phyloP scores from a whole-genome alignment of 2,329 filamentous ascomycete species.

The Alternaria alternata region DNA sequence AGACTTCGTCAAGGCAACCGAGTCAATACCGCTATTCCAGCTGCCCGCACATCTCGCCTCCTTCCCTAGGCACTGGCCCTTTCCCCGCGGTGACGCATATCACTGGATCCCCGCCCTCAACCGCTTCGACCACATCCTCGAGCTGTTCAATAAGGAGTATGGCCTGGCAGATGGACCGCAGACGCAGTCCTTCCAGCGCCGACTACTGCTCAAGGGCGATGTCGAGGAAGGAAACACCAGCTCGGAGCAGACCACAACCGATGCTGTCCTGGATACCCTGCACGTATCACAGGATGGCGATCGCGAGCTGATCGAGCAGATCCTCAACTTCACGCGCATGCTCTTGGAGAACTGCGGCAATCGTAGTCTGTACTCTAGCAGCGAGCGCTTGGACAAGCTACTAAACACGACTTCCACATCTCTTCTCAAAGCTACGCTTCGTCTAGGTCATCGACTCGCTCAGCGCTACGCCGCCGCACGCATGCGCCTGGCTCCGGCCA shows the following conservation, averaged over 20 bases:
- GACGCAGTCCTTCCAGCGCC: conserved; percentile 74
- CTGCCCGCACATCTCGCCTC: conserved; percentile 78
- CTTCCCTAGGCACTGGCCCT: conserved; percentile 92
- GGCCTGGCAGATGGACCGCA: conserved; percentile 82
- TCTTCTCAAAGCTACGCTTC: conserved; percentile 79
- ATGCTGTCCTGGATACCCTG: conserved; percentile 58
- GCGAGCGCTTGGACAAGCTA: conserved; percentile 84
- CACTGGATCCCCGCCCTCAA: conserved; percentile 97
- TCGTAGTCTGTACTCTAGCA: conserved; percentile 94
- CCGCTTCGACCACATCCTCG: conserved; percentile 88
- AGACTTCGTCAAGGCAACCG: conserved; percentile 77
- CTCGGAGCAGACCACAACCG: conserved; percentile 53
- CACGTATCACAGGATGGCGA: conserved; percentile 81
- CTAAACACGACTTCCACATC: conserved; percentile 85
- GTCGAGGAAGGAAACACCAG: conserved; percentile 52
- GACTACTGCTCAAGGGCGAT: conserved; percentile 68
- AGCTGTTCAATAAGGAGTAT: conserved; percentile 82
- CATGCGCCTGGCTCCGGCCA: conserved; percentile 72
- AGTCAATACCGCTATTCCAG: conserved; percentile 74
- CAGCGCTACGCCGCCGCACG: conserved; percentile 92
- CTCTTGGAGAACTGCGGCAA: conserved; percentile 96
- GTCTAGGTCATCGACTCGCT: conserved; percentile 84
- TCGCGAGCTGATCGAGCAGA: conserved; percentile 76
- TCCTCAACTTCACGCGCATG: conserved; percentile 86
- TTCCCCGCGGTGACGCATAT: conserved; percentile 93